Evolutionary conservation across 768 basidiomycete species (phyloP).

Genomic region (Rhodocollybia butyracea): DNA sequence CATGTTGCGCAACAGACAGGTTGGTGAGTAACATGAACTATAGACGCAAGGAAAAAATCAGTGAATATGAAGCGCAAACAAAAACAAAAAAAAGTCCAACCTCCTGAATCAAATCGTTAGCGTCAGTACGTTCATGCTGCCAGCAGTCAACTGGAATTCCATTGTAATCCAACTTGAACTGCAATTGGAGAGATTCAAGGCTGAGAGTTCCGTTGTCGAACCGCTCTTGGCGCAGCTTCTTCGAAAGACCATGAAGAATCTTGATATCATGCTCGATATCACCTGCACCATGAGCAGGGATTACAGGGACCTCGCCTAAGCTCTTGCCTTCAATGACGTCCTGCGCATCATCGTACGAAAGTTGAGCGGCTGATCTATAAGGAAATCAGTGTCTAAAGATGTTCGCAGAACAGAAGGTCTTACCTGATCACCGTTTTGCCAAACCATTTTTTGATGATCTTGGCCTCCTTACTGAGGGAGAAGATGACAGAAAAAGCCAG

Average conservation of each 20-base stretch:
- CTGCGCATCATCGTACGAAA: slow-evolving; percentile 83
- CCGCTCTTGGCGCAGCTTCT: slow-evolving; percentile 67
- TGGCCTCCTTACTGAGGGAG: slow-evolving; percentile 80
- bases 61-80: neutral
- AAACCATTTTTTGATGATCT: slow-evolving; percentile 86
- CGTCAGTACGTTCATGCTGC: slow-evolving; percentile 61
- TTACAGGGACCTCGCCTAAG: slow-evolving; percentile 49
- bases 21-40: slow-evolving; percentile 96
- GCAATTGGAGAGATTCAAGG: slow-evolving; percentile 64
- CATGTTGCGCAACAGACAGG: slow-evolving; percentile 84
- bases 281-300: slow-evolving; percentile 52
- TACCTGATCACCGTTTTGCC: slow-evolving; percentile 91
- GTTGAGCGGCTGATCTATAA: slow-evolving; percentile 76
- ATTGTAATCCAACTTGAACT: slow-evolving; percentile 75
- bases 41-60: neutral
- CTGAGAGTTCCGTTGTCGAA: slow-evolving; percentile 79
- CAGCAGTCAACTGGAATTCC: slow-evolving; percentile 80
- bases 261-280: slow-evolving; percentile 79
- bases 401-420: slow-evolving; percentile 18
- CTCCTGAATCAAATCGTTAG: slow-evolving; percentile 87
- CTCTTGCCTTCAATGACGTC: slow-evolving; percentile 72
- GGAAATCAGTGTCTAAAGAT: slow-evolving; percentile 2
- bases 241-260: slow-evolving; percentile 62
- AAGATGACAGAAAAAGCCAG: slow-evolving; percentile 90
- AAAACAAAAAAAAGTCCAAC: slow-evolving; percentile 35